Base-by-base conservation (phyloP, 2,329 filamentous ascomycete genomes). In the Monascus ruber region DNA sequence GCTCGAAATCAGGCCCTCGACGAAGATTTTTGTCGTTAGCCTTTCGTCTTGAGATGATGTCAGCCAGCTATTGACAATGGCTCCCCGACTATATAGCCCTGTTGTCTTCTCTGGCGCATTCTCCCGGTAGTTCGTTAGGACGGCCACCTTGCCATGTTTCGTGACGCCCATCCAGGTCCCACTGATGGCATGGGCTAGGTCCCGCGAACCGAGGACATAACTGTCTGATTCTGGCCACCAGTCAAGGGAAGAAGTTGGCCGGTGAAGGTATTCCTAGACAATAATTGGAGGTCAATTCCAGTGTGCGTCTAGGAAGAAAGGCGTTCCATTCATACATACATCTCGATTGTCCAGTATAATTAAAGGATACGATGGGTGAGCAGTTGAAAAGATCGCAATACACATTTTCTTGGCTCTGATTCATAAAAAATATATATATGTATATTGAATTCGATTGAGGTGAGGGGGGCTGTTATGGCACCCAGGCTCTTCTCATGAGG, bases 271-370 rank as follows among this genome's bases (percentile, higher is more conserved):
- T 59, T 79, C 76, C 71, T 74, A 29, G 5, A 29, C 5, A 34
- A n/a, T 6, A 4, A 6, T 11, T 11, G 32, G 24, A 11, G 29
- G n/a, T 11, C 8, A 31, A 31, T 11, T 11, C 8, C 8, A 31
- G 29, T 8, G 29, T 11, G 29, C 8, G 29, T 31, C 8, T 8
- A 11, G 29, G n/a, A 31, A 8, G n/a, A 11, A 8, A 31, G 29
- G 8, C 8, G 29, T 31, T 33, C 24, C 24, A 11, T 11, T 24
- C 29, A 28, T 26, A 36, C 53, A 38, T 51, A 59, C 80, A 59
- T 84, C 80, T 44, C 80, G 73, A 58, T 84, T 84, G 63, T 82
- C 75, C 51, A 83, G 63, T 44, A 79, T 63, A 49, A 84, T 78
- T 42, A 84, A 68, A 33, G 79, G 71, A 59, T 84, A 85, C 45